phyloP scores from a whole-genome alignment of 176 grass and related monocot genomes.

The sorghum (Sorghum bicolor) region DNA sequence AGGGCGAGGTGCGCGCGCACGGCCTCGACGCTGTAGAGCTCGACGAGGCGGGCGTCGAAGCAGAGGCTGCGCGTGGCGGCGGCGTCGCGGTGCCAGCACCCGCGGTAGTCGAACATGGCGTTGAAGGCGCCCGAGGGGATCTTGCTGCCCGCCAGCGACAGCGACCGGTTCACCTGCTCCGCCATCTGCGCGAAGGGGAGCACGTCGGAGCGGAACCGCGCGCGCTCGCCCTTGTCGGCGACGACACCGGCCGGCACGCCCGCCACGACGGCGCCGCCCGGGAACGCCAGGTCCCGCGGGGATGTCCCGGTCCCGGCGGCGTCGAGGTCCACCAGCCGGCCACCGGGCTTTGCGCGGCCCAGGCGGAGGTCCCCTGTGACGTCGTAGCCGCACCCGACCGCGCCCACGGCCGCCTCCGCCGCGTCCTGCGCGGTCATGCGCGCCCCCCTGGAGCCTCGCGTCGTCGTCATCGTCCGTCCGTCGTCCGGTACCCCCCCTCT shows the following conservation, averaged over 20 bases:
- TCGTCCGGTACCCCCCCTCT: not conserved
- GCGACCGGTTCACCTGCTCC: conserved; percentile 66
- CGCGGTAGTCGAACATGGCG: conserved; percentile 69
- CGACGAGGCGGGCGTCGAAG: conserved; percentile 71
- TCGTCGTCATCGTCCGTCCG: not conserved
- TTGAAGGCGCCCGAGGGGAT: conserved; percentile 85
- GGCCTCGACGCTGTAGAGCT: conserved; percentile 73
- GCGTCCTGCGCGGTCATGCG: conserved; percentile 49
- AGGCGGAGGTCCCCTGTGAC: conserved; percentile 50
- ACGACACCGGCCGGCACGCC: conserved; percentile 53
- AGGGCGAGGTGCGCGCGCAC: conserved; percentile 43
- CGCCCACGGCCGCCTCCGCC: conserved; percentile 63
- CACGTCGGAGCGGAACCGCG: conserved; percentile 70
- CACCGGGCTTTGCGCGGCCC: conserved; percentile 35
- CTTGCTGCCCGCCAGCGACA: conserved; percentile 61
- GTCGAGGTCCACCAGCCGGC: conserved; percentile 45
- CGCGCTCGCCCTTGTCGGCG: conserved; percentile 74
- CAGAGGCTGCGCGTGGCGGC: conserved; percentile 61
- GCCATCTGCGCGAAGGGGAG: conserved; percentile 81
- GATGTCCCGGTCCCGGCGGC: not conserved
- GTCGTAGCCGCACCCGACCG: conserved; percentile 78
- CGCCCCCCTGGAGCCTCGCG: not conserved
- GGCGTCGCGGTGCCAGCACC: conserved; percentile 72
- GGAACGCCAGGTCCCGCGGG: conserved; percentile 47
- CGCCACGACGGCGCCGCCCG: conserved; percentile 44